Base-by-base conservation (phyloP, 371 early-diverging fungal species). In the Batkoa obscura region DNA sequence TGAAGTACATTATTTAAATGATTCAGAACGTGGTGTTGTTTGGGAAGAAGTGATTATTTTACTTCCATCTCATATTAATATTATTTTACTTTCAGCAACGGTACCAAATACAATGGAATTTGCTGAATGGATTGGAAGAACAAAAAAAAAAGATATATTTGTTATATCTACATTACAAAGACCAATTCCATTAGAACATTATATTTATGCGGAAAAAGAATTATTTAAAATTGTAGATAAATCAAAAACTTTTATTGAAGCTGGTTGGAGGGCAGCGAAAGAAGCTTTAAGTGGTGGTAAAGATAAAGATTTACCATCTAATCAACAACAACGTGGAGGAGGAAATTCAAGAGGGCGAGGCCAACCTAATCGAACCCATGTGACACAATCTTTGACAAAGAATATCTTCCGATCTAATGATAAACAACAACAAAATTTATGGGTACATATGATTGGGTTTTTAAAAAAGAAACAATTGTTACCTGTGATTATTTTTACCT, bases 21-120 rank as follows among this genome's bases (percentile, higher is more conserved):
- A 99, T 68, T 55, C 48, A 35, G 34, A 90, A 79, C 80, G 99
- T 60, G 99, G 99, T 55, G 98, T 99, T 1, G 99, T 99, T 6
- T 99, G 99, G 99, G 99, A 99, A 71, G 99, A 99, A 68, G 95
- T 94, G n/a, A 94, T 99, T 56, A 98, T 99, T 62, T 93, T 98
- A 96, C 72, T 99, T 3, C 99, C 95, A 2, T 78, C 85, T 0
- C 94, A 95, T 65, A 84, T 94, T 3, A 90, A 76, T 12, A 70
- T 99, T 13, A 89, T 99, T 56, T 65, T 99, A 43, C 74, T 99
- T 23, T 94, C 94, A 35, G 99, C 99, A 0, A 99, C 99, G 8
- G 94, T 98, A 9, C 96, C 98, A n/a, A 99, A 99, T 68, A 89
- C 95, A 2, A 74, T 80, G 62, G 99, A 99, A 68, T 98, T 99